Percentiles rank a stretch among this genome's conserved stretches.
Evolutionary conservation across 139 green algal species (phyloP).

Genomic region (Tetraselmis chui): DNA sequence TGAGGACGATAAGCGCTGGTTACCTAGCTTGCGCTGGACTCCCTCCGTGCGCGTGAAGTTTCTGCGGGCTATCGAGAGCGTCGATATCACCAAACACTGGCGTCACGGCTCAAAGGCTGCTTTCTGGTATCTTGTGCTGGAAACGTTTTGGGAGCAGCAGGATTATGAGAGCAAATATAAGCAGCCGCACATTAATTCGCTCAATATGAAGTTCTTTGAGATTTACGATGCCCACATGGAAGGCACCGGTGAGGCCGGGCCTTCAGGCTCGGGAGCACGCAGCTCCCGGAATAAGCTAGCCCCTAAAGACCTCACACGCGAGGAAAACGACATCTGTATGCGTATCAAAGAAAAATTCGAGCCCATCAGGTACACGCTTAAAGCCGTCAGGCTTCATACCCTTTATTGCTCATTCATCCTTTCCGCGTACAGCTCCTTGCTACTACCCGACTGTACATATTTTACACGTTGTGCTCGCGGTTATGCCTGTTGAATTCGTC

Average conservation of each 20-base stretch:
- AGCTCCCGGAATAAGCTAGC: neutral
- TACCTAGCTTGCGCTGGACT: neutral
- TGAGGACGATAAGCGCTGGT: neutral
- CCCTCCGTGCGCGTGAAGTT: neutral
- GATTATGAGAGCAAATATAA: neutral
- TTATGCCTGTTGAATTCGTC: too few relatives aligned
- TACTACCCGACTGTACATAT: too few relatives aligned
- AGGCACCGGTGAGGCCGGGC: neutral
- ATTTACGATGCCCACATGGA: neutral
- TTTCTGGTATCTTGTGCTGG: neutral
- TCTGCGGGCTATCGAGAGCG: neutral
- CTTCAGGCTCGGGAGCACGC: neutral
- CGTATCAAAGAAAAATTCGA: neutral
- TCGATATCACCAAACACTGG: neutral
- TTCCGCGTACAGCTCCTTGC: too few relatives aligned
- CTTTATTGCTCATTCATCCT: too few relatives aligned
- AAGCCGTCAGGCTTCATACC: too few relatives aligned
- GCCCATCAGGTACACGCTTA: neutral
- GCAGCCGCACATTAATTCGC: neutral
- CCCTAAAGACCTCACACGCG: neutral
- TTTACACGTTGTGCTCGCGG: too few relatives aligned
- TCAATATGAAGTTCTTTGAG: neutral
- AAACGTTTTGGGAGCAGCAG: neutral
- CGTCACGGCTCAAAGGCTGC: neutral
- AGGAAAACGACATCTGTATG: neutral